Evolutionary conservation across 345 rosid genomes (phyloP), one percentile per base, ranked within the genome.

Genomic region (Salix purpurea): DNA sequence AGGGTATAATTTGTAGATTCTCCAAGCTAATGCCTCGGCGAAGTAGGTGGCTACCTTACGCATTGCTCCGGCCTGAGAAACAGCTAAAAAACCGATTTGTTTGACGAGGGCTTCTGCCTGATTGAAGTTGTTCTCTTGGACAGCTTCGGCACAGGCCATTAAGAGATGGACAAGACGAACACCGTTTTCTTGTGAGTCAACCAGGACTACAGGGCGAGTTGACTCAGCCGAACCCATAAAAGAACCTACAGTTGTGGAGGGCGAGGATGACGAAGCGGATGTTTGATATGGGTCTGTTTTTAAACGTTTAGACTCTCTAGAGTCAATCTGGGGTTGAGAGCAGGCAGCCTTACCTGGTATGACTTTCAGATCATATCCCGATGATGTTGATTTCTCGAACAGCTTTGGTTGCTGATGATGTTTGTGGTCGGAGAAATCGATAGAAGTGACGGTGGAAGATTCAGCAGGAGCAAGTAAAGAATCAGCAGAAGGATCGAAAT

Each of bases 101-200:
- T 92, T 91, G n/a, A 92, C 92, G 0, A 90, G 82, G 1, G 90
- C 94, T 54, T 91, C 92, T 2, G 92, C 97, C 4, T 91, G 18
- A 24, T 30, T 72, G 10, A 90, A 69, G 40, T 88, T 87, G 73
- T 78, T 80, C 6, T 82, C 87, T 56, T 93, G 98, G 8, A 91
- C 84, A 2, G 97, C 97, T 65, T 91, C 93, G 0, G 97, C 98
- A 64, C 97, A 89, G 12, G 98, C 97, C 90, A 93, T 76, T 24
- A 93, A 72, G 39, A 90, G 85, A 73, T 93, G 98, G 66, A 91
- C 97, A 16, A 93, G 81, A 5, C 95, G 86, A 7, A 93, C 79
- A 13, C 98, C 98, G 72, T 87, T 91, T 18, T 93, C 97, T 54
- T 89, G 97, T 8, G 98, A 90, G 79, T 91, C 97, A 13, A 91